phyloP scores from a whole-genome alignment of 78 protist species.

The Monosiga brevicollis region DNA sequence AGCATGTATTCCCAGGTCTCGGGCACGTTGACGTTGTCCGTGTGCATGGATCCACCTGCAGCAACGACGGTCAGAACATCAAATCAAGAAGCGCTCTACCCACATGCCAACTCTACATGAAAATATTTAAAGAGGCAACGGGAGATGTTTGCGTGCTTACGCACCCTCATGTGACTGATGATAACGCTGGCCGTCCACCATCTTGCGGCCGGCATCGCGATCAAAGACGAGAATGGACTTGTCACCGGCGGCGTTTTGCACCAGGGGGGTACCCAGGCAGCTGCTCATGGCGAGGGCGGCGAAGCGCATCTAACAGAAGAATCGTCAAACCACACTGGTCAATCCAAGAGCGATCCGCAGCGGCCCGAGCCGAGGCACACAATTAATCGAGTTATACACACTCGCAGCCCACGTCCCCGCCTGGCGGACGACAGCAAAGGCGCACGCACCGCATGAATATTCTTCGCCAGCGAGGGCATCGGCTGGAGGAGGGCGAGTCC shows the following conservation, averaged over 20 bases:
- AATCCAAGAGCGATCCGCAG: background rate
- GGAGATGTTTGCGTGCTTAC: no score
- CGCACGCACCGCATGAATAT: background rate
- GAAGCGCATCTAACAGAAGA: background rate
- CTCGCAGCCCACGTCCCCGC: no score
- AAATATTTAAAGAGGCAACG: no score
- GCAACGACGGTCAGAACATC: no score
- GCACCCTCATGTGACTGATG: background rate
- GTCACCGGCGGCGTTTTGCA: background rate
- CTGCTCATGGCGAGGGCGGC: background rate
- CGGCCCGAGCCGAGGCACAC: no score
- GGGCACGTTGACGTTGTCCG: constrained; percentile 29
- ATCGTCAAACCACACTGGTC: background rate
- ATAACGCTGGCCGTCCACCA: background rate
- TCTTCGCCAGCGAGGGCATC: background rate
- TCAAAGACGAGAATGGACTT: background rate
- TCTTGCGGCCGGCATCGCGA: background rate
- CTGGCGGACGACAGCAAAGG: background rate
- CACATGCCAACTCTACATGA: no score
- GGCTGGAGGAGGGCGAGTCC: background rate
- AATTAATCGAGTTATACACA: no score
- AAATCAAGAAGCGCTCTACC: no score
- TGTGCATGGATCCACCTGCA: constrained; percentile 30
- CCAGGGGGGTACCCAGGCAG: background rate
- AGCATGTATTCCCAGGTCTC: constrained; percentile 29